Base-by-base conservation (phyloP, 495 filamentous ascomycete species). In the Astrothelium macrocarpum region DNA sequence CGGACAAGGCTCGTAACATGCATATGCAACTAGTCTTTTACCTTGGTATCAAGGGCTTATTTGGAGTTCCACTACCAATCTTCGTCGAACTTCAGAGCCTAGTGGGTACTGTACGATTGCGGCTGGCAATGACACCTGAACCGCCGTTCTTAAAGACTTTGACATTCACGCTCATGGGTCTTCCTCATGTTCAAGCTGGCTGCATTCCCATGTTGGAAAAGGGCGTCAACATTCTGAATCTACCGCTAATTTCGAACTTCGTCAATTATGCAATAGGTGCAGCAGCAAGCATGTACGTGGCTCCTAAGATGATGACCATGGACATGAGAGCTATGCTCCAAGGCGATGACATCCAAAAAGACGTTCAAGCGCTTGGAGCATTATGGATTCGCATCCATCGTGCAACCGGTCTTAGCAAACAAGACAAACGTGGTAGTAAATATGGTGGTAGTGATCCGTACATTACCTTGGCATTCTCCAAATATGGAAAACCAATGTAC, bases 401-500 rank as follows among this genome's bases (percentile, higher is more conserved):
- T 61, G 93, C 93, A 9, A 75, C 83, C 31, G 92, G 90, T 0
- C 76, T 97, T 63, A 93, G 88, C 77, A 96, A 96, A 78, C 93
- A 97, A 72, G 93, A 97, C 72, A 82, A 80, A 58, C 84, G 86
- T 29, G 93, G 93, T 9, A 88, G 84, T 66, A 77, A 87, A n/a
- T 85, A 87, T 60, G 91, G 91, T n/a, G 91, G 91, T 32, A 95
- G 90, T 63, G 93, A 97, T 73, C 90, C 93, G 0, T 97, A 96
- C 72, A 91, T 97, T 72, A 87, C 84, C 45, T 75, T 87, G 25
- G 80, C 84, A 0, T 87, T 87, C 75, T 86, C 83, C 14, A 96
- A 97, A 74, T 97, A 95, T 65, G 90, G 91, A 56, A 97, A 97
- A 78, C 93, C 92, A 12, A 95, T 95, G 88, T 97, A 96, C 72